Evolutionary conservation across 1,284 basidiomycete species (phyloP), one percentile per base, ranked within the genome.

Genomic region (Hymenochaete sp.): DNA sequence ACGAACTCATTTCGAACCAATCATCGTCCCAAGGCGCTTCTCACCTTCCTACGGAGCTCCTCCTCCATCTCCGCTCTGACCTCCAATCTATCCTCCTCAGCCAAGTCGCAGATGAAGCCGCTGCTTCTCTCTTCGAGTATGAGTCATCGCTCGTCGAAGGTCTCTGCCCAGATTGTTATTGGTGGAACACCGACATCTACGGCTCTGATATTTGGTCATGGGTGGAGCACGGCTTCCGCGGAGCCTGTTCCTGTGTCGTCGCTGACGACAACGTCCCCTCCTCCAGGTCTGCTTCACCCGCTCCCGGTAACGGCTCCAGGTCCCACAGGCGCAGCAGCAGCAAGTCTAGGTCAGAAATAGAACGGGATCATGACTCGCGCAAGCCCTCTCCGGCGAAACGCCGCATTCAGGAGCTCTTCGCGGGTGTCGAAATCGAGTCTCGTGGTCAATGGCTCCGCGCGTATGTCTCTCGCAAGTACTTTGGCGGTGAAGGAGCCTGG

Each of bases 191-290:
- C 45, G 66, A 71, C 48, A 67, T 73, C 40, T 73, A 67, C 50
- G 72, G 72, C 6, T 55, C 55, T n/a, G 66, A 71, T 52, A 57
- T 71, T 32, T 72, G 70, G 67, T 57, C 62, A 19, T 74, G 72
- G 72, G 42, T 47, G 36, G 44, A 45, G 38, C 44, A 47, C 38
- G 52, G 45, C 5, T 44, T 48, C 36, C 37, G 39, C 16, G 51
- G 44, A 21, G 49, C 49, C 10, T 55, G 53, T 46, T 33, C 31
- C 42, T 55, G 53, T 38, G 40, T 43, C 14, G 29, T 50, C 39
- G 37, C 41, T 29, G 51, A 43, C 13, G 38, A 51, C 39, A 38
- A 26, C 22, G n/a, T n/a, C n/a, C n/a, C n/a, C n/a, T n/a, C n/a
- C n/a, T n/a, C n/a, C 9, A 31, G 28, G 28, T 10, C 28, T 37